Percentiles rank a stretch among this genome's conserved stretches.
Evolutionary conservation across 176 grass and related monocot species (phyloP).

Genomic region (Stipa capillata): DNA sequence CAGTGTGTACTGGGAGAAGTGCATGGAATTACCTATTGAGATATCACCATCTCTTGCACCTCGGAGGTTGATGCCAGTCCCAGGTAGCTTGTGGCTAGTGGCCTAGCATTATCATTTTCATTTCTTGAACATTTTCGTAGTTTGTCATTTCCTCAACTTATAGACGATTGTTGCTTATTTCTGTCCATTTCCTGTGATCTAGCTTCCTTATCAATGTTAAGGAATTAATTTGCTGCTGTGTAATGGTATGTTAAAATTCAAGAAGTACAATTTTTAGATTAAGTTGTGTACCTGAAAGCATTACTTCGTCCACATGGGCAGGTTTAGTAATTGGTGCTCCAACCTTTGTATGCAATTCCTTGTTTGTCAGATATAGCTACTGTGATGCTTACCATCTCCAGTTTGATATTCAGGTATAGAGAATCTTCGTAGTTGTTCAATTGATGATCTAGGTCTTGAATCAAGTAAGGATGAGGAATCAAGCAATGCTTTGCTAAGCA

Average conservation of each 20-base stretch:
- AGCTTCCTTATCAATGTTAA: neutral
- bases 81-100: conserved; percentile 52
- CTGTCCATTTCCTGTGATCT: neutral
- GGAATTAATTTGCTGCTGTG: neutral
- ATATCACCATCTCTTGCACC: conserved; percentile 49
- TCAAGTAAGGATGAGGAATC: conserved; percentile 76
- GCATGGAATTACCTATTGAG: conserved; percentile 42
- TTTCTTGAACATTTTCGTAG: neutral
- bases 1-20: conserved; percentile 71
- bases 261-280: neutral
- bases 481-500: conserved; percentile 85
- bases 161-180: neutral
- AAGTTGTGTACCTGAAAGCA: neutral
- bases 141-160: neutral
- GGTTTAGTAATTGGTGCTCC: neutral
- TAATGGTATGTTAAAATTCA: neutral
- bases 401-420: conserved; percentile 48
- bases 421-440: conserved; percentile 47
- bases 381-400: conserved; percentile 21
- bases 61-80: conserved; percentile 37
- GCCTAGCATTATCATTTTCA: neutral
- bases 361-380: neutral
- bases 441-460: conserved; percentile 82
- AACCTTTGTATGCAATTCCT: neutral
- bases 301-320: neutral